Percentiles rank a stretch among this genome's conserved stretches.
phyloP scores from a whole-genome alignment of 2,329 filamentous ascomycete species.

The Magnaporthiopsis poae region DNA sequence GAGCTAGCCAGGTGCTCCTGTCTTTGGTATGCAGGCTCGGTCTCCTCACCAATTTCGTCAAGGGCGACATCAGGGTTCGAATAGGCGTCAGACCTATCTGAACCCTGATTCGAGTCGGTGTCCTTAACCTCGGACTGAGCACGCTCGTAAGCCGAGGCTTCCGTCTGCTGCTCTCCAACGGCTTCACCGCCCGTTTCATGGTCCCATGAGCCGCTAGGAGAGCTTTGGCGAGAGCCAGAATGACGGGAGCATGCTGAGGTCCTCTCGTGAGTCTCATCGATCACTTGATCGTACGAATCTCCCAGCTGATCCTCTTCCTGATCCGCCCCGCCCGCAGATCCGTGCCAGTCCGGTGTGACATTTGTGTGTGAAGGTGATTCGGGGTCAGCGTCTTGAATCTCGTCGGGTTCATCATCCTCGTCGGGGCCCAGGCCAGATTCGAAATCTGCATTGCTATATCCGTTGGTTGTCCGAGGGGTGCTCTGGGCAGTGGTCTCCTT shows the following conservation, averaged over 20 bases:
- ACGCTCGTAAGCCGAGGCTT: not conserved
- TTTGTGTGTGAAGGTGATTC: not conserved
- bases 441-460: not conserved
- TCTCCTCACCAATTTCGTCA: not conserved
- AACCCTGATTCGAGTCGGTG: not conserved
- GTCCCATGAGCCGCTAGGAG: not conserved
- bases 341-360: not conserved
- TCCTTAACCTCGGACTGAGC: not conserved
- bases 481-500: not conserved
- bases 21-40: not conserved
- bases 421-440: not conserved
- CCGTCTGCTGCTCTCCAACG: not conserved
- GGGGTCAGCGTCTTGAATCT: not conserved
- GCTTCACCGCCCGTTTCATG: not conserved
- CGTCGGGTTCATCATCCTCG: not conserved
- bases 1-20: not conserved
- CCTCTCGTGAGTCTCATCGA: slow-evolving; percentile 1
- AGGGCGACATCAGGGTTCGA: not conserved
- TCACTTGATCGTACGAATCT: slow-evolving; percentile 7
- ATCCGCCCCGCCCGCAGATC: slow-evolving; percentile 8
- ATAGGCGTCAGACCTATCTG: not conserved
- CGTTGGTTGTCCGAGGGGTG: not conserved
- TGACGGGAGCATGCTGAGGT: not conserved
- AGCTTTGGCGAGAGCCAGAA: not conserved
- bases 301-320: slow-evolving; percentile 8